Conservation (phyloP, 83 land plant species). For the Isoetes engelmannii region DNA sequence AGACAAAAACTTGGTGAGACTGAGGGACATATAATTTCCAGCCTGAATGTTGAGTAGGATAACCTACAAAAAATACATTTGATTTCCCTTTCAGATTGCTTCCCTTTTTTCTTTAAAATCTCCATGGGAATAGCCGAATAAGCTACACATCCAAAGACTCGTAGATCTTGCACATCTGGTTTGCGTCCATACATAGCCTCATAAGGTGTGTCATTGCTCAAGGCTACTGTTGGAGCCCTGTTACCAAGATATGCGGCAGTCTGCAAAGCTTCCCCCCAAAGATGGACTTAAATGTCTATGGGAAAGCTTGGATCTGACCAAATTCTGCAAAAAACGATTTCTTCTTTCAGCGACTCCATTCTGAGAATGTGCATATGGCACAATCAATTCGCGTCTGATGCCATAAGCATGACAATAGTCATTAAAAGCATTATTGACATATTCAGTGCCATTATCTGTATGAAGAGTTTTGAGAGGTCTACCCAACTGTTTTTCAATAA, state of each 20-base stretch:
- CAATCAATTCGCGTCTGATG: constrained; percentile 16
- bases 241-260: constrained; percentile 17
- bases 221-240: constrained; percentile 4
- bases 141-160: too few species aligned
- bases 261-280: constrained; percentile 27
- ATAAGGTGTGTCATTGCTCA: not conserved
- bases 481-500: constrained; percentile 18
- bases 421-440: constrained; percentile 15
- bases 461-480: constrained; percentile 17
- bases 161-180: too few species aligned
- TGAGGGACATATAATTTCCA: too few species aligned
- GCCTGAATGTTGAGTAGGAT: too few species aligned
- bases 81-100: too few species aligned
- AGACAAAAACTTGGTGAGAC: too few species aligned
- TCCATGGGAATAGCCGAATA: not conserved
- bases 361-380: constrained; percentile 20
- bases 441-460: constrained; percentile 26
- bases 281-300: constrained; percentile 12
- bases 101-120: not conserved
- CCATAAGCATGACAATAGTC: constrained; percentile 27
- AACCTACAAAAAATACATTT: too few species aligned
- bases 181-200: too few species aligned
- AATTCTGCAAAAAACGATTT: constrained; percentile 5
- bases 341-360: constrained; percentile 24
- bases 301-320: not conserved